Evolutionary conservation across 768 basidiomycete genomes (phyloP).

Genomic region (Dictyophora rubrovolvata): DNA sequence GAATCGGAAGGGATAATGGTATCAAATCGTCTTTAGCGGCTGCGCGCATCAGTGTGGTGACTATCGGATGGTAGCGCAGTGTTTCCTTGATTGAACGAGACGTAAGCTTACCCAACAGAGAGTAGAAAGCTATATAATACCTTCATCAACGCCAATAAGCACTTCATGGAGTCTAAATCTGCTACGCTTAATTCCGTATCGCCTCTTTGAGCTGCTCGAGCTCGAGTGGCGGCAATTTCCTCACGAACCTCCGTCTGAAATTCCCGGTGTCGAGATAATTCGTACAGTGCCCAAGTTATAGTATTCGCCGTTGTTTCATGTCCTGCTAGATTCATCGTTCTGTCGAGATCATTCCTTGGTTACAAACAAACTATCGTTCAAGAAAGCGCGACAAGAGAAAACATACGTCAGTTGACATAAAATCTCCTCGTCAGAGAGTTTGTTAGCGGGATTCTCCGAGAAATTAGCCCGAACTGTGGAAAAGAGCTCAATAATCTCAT

Average conservation of each 20-base stretch:
- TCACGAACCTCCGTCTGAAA: conserved; percentile 51
- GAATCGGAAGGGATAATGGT: conserved; percentile 23
- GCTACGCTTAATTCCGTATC: conserved; percentile 19
- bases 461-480: conserved; percentile 43
- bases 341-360: conserved; percentile 20
- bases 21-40: conserved; percentile 24
- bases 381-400: conserved; percentile 15
- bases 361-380: conserved; percentile 36
- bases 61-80: conserved; percentile 25
- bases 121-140: conserved; percentile 11
- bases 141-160: conserved; percentile 23
- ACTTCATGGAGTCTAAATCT: conserved; percentile 26
- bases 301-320: conserved; percentile 55
- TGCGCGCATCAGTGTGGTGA: conserved; percentile 17
- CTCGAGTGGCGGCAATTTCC: conserved; percentile 34
- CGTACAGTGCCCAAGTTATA: conserved; percentile 51
- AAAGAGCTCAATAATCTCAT: not conserved
- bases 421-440: conserved; percentile 40
- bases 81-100: conserved; percentile 14
- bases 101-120: not conserved
- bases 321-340: conserved; percentile 24
- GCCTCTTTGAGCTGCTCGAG: conserved; percentile 15
- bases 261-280: conserved; percentile 47
- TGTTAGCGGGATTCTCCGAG: conserved; percentile 32
- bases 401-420: conserved; percentile 34